Evolutionary conservation across 2,329 filamentous ascomycete genomes (phyloP).

Genomic region (Alternaria alternata): DNA sequence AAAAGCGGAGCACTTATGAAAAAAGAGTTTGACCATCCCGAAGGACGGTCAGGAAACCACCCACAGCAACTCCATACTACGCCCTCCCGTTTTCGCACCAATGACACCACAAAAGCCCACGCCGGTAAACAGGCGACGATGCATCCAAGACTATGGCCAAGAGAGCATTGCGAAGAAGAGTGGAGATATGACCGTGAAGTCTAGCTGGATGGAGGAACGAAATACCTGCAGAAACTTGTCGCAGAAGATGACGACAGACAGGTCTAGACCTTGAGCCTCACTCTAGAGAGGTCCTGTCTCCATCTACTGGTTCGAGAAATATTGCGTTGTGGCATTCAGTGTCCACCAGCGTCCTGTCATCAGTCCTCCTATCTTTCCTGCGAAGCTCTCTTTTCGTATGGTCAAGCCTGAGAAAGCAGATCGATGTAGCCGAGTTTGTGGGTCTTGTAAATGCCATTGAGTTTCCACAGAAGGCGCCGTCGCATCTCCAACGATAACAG

Average conservation of each 20-base stretch:
- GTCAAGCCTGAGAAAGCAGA: slow-evolving; percentile 26
- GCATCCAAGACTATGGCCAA: slow-evolving; percentile 30
- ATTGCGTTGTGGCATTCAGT: slow-evolving; percentile 9
- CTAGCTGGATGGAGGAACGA: slow-evolving; percentile 12
- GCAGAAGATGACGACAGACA: slow-evolving; percentile 41
- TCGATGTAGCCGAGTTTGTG: slow-evolving; percentile 12
- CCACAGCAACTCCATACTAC: slow-evolving; percentile 25
- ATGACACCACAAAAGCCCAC: slow-evolving; percentile 11
- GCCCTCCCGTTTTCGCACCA: slow-evolving; percentile 29
- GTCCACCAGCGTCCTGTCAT: slow-evolving; percentile 17
- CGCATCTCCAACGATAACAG: neutral
- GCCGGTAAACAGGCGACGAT: slow-evolving; percentile 5
- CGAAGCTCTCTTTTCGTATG: slow-evolving; percentile 8
- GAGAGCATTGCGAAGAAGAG: slow-evolving; percentile 24
- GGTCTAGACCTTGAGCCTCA: slow-evolving; percentile 54
- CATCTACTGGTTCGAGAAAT: slow-evolving; percentile 21
- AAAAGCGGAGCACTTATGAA: slow-evolving; percentile 51
- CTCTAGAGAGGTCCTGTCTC: slow-evolving; percentile 50
- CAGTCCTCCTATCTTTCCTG: slow-evolving; percentile 21
- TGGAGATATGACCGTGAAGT: slow-evolving; percentile 21
- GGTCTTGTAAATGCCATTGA: slow-evolving; percentile 18
- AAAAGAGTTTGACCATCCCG: slow-evolving; percentile 42
- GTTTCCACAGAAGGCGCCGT: slow-evolving; percentile 28
- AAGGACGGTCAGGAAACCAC: slow-evolving; percentile 32
- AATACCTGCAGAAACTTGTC: slow-evolving; percentile 17